A percentile compares a stretch with the other conserved stretches of the same genome.
phyloP scores from a whole-genome alignment of 306 rosid genomes.

The Corylus avellana region DNA sequence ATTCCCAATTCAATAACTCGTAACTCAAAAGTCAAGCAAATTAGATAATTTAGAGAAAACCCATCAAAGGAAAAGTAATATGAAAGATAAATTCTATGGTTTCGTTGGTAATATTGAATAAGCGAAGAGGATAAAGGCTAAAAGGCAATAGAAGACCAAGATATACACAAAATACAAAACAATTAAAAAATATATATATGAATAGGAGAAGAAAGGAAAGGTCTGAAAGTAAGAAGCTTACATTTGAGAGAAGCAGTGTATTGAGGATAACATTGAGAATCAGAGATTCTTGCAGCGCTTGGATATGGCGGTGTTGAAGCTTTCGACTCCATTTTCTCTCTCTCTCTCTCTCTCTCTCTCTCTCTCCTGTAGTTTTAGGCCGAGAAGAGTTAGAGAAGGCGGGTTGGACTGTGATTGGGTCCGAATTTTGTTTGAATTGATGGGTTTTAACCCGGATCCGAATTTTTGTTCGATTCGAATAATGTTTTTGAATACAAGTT shows the following conservation, averaged over 20 bases:
- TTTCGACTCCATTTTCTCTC: slow-evolving; percentile 49
- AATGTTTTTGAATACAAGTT: too few relatives aligned
- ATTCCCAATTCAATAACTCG: background rate
- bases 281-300: slow-evolving; percentile 76
- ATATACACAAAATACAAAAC: background rate
- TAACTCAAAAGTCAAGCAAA: background rate
- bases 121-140: too few relatives aligned
- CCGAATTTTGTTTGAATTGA: too few relatives aligned
- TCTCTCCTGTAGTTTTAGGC: too few relatives aligned
- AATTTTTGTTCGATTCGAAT: background rate
- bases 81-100: background rate
- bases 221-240: slow-evolving; percentile 7
- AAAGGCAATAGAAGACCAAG: background rate
- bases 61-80: background rate
- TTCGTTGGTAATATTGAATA: background rate
- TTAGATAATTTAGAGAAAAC: background rate
- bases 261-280: slow-evolving; percentile 83
- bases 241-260: slow-evolving; percentile 92
- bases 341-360: background rate
- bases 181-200: background rate
- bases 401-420: background rate
- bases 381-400: too few relatives aligned
- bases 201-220: background rate
- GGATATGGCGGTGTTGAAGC: slow-evolving; percentile 57
- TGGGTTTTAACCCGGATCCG: background rate